phyloP scores from a whole-genome alignment of 441 rosid species.

The Adansonia grandidieri region DNA sequence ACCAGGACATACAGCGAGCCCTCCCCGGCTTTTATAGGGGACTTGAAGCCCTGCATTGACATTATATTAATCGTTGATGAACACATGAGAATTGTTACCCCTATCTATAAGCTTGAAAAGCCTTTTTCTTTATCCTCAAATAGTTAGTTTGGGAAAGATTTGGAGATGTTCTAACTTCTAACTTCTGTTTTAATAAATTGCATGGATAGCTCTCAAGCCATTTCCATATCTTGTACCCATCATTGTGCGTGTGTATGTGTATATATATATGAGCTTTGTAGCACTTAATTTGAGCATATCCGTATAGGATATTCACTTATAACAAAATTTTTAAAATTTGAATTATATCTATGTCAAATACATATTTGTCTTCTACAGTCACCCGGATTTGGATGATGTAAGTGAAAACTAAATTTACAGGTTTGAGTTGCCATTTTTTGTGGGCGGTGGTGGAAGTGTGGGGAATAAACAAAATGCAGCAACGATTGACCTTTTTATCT shows the following conservation, averaged over 20 bases:
- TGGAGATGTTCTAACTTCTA: background rate
- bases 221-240: slow-evolving; percentile 14
- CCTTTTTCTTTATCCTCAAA: background rate
- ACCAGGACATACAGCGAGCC: slow-evolving; percentile 44
- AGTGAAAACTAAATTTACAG: too few relatives aligned
- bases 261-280: slow-evolving; percentile 16
- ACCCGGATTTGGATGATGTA: background rate
- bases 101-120: background rate
- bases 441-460: background rate
- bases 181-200: background rate
- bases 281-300: background rate
- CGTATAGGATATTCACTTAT: too few relatives aligned
- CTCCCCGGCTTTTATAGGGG: slow-evolving; percentile 50
- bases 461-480: background rate
- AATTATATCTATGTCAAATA: background rate
- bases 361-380: background rate
- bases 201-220: background rate
- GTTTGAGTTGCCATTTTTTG: background rate
- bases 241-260: background rate
- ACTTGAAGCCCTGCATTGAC: background rate
- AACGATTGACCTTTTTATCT: background rate
- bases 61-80: slow-evolving; percentile 14
- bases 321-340: too few relatives aligned
- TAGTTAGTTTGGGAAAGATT: background rate
- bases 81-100: background rate